Conservation (phyloP, 306 rosid species). For the Fragaria vesca region DNA sequence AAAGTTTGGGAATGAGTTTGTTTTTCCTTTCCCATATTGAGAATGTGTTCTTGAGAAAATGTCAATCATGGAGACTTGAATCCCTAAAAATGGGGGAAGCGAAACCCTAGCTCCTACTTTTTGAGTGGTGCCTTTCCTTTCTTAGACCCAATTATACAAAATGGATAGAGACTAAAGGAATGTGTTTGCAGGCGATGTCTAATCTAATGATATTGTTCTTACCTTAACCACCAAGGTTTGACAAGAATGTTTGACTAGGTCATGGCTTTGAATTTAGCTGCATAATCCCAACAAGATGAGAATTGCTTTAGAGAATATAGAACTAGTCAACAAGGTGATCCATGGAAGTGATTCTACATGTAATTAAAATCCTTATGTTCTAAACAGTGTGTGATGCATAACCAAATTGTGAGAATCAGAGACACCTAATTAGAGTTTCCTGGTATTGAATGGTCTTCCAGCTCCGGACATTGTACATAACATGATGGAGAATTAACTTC, state of each 20-base stretch:
- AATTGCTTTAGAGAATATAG: not conserved
- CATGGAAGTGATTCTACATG: not conserved
- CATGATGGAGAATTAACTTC: not conserved
- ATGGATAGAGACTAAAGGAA: not conserved
- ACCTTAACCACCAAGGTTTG: not conserved
- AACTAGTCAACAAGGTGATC: not conserved
- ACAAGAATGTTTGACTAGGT: not conserved
- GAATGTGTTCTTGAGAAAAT: not conserved
- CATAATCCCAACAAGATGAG: not conserved
- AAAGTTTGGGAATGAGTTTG: not conserved
- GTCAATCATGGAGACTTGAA: not conserved
- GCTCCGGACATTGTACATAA: not conserved
- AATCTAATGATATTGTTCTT: not conserved
- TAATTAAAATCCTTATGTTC: not conserved
- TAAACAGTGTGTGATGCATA: not conserved
- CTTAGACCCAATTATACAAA: not conserved
- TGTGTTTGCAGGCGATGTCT: not conserved
- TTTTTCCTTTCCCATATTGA: not conserved
- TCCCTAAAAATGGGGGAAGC: not conserved
- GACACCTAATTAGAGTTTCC: not conserved
- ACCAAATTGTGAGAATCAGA: not conserved
- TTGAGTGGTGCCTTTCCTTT: not conserved
- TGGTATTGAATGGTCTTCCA: slow-evolving; percentile 1
- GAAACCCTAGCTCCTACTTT: not conserved
- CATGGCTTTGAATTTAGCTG: not conserved